Evolutionary conservation across 2,329 filamentous ascomycete species (phyloP).

Genomic region (Pseudogymnoascus sp.): DNA sequence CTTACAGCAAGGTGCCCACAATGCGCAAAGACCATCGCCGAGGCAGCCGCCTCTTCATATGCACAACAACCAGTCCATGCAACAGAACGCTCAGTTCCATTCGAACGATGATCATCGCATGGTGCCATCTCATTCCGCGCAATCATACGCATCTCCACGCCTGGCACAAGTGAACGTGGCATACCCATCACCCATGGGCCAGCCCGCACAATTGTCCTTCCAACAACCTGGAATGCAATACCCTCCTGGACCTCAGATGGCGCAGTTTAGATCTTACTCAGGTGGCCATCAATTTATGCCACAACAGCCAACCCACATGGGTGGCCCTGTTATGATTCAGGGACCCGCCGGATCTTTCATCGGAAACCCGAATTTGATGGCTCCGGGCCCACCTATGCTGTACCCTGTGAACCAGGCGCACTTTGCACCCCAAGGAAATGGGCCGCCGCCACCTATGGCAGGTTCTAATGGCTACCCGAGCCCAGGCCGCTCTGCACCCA

Average conservation of each 20-base stretch:
- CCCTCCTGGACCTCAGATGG: slow-evolving; percentile 64
- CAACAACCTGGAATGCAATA: slow-evolving; percentile 64
- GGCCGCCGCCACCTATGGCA: slow-evolving; percentile 51
- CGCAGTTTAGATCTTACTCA: slow-evolving; percentile 63
- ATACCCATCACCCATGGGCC: slow-evolving; percentile 64
- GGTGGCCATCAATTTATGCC: slow-evolving; percentile 66
- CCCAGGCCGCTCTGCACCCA: slow-evolving; percentile 73
- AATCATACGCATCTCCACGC: slow-evolving; percentile 79
- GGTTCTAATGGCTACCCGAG: slow-evolving; percentile 79
- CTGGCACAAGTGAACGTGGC: slow-evolving; percentile 64
- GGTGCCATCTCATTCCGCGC: slow-evolving; percentile 76
- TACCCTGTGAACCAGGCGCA: slow-evolving; percentile 62
- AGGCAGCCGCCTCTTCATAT: slow-evolving; percentile 73
- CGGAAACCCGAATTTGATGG: slow-evolving; percentile 61
- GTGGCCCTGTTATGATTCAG: slow-evolving; percentile 76
- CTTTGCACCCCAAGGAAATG: slow-evolving; percentile 54
- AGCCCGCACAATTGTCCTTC: slow-evolving; percentile 62
- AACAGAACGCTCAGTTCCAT: slow-evolving; percentile 56
- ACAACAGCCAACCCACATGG: slow-evolving; percentile 64
- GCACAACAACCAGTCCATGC: slow-evolving; percentile 61
- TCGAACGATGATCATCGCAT: slow-evolving; percentile 79
- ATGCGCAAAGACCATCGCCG: slow-evolving; percentile 59
- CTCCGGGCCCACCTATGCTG: slow-evolving; percentile 70
- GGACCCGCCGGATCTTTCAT: slow-evolving; percentile 64
- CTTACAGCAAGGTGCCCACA: slow-evolving; percentile 65